Conservation (phyloP, 176 grass and related monocot genomes). For the Melocanna baccifera region DNA sequence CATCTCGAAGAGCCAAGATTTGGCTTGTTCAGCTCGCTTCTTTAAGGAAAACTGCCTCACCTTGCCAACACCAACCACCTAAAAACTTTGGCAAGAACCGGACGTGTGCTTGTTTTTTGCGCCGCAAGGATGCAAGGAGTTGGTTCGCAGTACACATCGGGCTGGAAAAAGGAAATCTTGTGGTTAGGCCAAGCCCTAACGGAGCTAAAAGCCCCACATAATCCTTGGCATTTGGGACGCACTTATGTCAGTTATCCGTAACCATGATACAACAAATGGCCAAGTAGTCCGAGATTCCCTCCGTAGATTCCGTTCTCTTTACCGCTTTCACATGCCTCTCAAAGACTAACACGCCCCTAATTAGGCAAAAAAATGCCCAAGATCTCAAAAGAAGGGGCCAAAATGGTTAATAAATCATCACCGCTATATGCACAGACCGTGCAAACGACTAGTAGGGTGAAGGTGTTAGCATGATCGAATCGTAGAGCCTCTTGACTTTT, state of each 20-base stretch:
- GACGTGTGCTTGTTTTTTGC: conserved; percentile 21
- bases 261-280: not conserved
- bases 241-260: not conserved
- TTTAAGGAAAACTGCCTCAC: conserved; percentile 13
- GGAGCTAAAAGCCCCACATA: conserved; percentile 17
- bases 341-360: not conserved
- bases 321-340: not conserved
- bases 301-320: not conserved
- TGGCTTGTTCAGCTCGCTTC: conserved; percentile 7
- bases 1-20: conserved; percentile 6
- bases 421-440: not conserved
- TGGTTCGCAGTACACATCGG: conserved; percentile 27
- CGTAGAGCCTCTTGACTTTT: not conserved
- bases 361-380: not conserved
- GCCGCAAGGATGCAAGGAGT: conserved; percentile 34
- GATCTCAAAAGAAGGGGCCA: not conserved
- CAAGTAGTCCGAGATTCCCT: not conserved
- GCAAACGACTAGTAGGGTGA: not conserved
- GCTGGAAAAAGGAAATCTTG: not conserved
- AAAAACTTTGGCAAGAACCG: not conserved
- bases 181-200: not conserved
- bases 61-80: not conserved
- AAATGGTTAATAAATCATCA: not conserved
- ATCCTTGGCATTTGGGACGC: not conserved
- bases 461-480: not conserved